These are phyloP conservation scores for Stagonosporopsis cucurbitacearum DNA, from an alignment of 2,329 filamentous ascomycete genomes.

Conservation along the genomic window DNA sequence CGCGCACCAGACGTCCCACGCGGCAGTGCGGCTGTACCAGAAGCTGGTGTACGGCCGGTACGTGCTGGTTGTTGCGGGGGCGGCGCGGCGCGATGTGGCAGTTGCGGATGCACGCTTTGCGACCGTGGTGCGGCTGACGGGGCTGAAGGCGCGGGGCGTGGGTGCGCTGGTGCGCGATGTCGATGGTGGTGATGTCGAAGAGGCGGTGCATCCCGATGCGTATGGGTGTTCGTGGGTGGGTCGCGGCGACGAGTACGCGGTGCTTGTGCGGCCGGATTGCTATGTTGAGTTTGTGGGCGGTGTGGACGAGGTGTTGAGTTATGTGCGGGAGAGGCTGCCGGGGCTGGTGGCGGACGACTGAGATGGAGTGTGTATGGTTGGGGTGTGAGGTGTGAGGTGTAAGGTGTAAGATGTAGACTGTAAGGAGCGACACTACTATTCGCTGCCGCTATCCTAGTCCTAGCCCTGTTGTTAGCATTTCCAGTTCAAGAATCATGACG, in stretches of 20 bases:
- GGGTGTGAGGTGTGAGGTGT: no score
- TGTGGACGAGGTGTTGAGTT: slow-evolving; percentile 1
- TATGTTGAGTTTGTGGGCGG: slow-evolving; percentile 14
- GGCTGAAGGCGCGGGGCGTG: slow-evolving; percentile 3
- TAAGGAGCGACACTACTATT: no score
- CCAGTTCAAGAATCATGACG: no score
- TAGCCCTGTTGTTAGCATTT: no score
- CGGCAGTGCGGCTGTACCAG: slow-evolving; percentile 13
- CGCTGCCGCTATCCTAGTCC: no score
- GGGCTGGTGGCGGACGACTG: neutral
- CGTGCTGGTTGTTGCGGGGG: slow-evolving; percentile 7
- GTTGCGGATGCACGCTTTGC: neutral
- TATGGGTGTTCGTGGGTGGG: slow-evolving; percentile 15
- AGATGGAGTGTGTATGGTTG: no score
- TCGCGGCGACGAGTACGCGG: slow-evolving; percentile 10
- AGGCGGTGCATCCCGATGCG: neutral
- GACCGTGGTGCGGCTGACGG: neutral
- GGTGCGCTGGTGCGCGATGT: neutral
- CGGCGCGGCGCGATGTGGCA: neutral
- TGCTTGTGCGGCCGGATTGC: slow-evolving; percentile 19
- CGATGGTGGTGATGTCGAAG: neutral
- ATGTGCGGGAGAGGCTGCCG: neutral
- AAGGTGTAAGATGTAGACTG: no score
- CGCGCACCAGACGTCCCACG: neutral
- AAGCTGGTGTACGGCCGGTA: slow-evolving; percentile 19